Conservation (phyloP, 225 moss, liverwort and hornwort species). For the Rhytidiadelphus loreus region DNA sequence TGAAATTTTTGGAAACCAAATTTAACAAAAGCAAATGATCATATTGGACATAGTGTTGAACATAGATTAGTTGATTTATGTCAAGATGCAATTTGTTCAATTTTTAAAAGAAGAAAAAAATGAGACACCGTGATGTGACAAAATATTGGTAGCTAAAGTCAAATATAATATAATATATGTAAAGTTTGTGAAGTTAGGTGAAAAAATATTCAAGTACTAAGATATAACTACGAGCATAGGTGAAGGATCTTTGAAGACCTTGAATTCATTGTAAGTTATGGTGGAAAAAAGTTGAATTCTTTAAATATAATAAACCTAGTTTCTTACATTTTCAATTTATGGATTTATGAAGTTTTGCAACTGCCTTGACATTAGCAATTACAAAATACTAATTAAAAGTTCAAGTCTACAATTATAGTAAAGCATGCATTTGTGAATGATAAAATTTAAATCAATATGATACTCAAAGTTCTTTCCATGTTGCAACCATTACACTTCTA, state of each 20-base stretch:
- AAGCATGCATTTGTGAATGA: neutral
- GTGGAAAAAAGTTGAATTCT: neutral
- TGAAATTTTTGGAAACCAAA: neutral
- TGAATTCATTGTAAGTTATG: neutral
- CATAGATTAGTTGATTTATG: neutral
- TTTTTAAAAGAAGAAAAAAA: neutral
- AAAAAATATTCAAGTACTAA: neutral
- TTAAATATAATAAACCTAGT: neutral
- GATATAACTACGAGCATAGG: fast-evolving
- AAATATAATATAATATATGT: neutral
- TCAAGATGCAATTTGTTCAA: neutral
- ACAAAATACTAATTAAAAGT: neutral
- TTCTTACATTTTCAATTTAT: neutral
- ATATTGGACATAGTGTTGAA: neutral
- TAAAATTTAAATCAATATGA: neutral
- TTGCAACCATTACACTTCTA: neutral
- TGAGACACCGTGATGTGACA: fast-evolving
- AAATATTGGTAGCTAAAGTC: neutral
- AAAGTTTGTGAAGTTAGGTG: neutral
- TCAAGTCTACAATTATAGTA: neutral
- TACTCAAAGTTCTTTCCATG: neutral
- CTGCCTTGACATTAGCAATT: neutral
- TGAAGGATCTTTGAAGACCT: neutral
- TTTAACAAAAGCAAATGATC: neutral
- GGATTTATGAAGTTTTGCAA: neutral